These are phyloP conservation scores for Suhomyces chickasaworum DNA, from an alignment of 1,139 yeast species.

Conservation along the genomic window DNA sequence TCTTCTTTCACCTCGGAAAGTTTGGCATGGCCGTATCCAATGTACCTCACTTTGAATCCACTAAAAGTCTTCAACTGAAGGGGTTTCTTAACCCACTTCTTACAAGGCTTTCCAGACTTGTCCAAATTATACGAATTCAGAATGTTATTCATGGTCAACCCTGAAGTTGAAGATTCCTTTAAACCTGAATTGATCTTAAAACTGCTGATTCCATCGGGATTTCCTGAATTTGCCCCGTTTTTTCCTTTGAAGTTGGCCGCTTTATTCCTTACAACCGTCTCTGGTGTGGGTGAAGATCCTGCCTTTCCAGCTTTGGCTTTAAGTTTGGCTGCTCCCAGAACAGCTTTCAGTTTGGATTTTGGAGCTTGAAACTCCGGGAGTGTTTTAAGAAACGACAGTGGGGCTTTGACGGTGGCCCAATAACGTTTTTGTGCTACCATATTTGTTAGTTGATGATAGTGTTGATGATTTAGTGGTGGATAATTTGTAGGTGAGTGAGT, in stretches of 20 bases:
- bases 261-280: constrained; percentile 9
- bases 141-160: constrained; percentile 43
- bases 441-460: background rate
- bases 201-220: constrained; percentile 19
- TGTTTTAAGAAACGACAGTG: constrained; percentile 32
- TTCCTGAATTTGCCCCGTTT: constrained; percentile 6
- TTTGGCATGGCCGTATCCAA: constrained; percentile 35
- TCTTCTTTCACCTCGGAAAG: constrained; percentile 7
- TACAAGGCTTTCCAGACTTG: constrained; percentile 50
- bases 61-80: constrained; percentile 57
- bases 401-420: constrained; percentile 37
- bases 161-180: constrained; percentile 46
- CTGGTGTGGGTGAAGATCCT: constrained; percentile 29
- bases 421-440: constrained; percentile 40
- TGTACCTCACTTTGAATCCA: constrained; percentile 50
- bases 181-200: constrained; percentile 43
- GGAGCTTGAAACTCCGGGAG: constrained; percentile 41
- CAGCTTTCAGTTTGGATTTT: constrained; percentile 30
- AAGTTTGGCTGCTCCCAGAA: constrained; percentile 19
- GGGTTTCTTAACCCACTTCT: constrained; percentile 54
- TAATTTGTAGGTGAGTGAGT: background rate
- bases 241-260: constrained; percentile 12
- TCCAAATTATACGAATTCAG: constrained; percentile 42
- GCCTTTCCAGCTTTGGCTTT: constrained; percentile 5
- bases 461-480: background rate